These are phyloP conservation scores for Candida smagusa DNA, from an alignment of 1,139 yeast genomes.

Conservation along the genomic window DNA sequence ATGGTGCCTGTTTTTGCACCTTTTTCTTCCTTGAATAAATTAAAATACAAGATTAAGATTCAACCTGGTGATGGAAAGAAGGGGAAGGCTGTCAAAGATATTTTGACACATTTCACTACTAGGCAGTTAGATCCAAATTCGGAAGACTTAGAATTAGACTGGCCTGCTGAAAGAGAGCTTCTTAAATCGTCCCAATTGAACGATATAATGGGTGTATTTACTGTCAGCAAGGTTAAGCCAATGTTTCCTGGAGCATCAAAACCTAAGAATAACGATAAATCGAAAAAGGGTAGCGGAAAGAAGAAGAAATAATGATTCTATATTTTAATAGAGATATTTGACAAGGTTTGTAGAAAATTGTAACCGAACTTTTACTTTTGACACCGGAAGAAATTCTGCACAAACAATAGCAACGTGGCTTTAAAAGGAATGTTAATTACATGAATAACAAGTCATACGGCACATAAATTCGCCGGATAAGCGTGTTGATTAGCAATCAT, in stretches of 20 bases:
- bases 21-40: slow-evolving; percentile 74
- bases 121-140: slow-evolving; percentile 52
- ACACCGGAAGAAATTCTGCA: too few relatives aligned
- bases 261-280: neutral
- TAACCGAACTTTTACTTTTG: too few relatives aligned
- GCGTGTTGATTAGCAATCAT: too few relatives aligned
- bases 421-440: neutral
- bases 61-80: slow-evolving; percentile 87
- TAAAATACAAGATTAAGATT: slow-evolving; percentile 79
- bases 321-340: too few relatives aligned
- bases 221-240: slow-evolving; percentile 39
- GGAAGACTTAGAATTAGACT: slow-evolving; percentile 56
- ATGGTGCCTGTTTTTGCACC: slow-evolving; percentile 92
- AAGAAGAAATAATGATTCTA: slow-evolving; percentile 3
- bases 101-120: slow-evolving; percentile 54
- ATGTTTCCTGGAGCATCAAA: slow-evolving; percentile 29
- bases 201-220: slow-evolving; percentile 37
- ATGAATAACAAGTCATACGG: too few relatives aligned
- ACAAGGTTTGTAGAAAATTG: too few relatives aligned
- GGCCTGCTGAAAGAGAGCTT: slow-evolving; percentile 67
- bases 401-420: neutral
- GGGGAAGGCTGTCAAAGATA: slow-evolving; percentile 79
- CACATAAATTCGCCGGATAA: too few relatives aligned
- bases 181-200: slow-evolving; percentile 56
- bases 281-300: slow-evolving; percentile 4